These are phyloP conservation scores for Acmispon strigosus DNA, from an alignment of 306 rosid genomes.

Conservation along the genomic window DNA sequence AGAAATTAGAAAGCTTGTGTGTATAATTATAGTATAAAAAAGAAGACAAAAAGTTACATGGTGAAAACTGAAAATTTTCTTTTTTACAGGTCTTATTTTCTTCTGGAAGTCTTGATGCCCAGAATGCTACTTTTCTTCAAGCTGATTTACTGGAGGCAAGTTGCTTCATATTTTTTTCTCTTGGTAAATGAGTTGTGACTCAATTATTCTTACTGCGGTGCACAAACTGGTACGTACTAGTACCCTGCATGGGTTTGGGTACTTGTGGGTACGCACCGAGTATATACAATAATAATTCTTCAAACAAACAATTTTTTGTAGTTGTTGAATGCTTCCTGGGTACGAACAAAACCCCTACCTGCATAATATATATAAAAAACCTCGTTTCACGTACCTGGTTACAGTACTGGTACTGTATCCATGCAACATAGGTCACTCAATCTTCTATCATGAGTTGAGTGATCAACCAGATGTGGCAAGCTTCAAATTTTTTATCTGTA, in stretches of 20 bases:
- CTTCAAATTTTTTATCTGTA: not conserved
- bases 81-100: constrained; percentile 59
- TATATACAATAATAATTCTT: too few species aligned
- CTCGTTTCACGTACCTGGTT: too few species aligned
- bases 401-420: too few species aligned
- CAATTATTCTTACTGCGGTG: too few species aligned
- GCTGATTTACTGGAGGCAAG: constrained; percentile 80
- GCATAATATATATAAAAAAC: too few species aligned
- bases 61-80: not conserved
- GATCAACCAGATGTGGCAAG: not conserved
- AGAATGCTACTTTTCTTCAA: constrained; percentile 46
- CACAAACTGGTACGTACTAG: too few species aligned
- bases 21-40: not conserved
- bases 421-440: not conserved
- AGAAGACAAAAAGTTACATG: not conserved
- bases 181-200: not conserved
- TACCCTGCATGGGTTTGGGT: too few species aligned
- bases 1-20: not conserved
- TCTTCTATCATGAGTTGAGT: not conserved
- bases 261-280: too few species aligned
- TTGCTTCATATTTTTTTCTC: not conserved
- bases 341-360: too few species aligned
- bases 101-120: constrained; percentile 52
- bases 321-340: too few species aligned
- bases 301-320: too few species aligned